Evolutionary conservation across 2,329 filamentous ascomycete genomes (phyloP).

Genomic region (Trichocomaceae sp.): DNA sequence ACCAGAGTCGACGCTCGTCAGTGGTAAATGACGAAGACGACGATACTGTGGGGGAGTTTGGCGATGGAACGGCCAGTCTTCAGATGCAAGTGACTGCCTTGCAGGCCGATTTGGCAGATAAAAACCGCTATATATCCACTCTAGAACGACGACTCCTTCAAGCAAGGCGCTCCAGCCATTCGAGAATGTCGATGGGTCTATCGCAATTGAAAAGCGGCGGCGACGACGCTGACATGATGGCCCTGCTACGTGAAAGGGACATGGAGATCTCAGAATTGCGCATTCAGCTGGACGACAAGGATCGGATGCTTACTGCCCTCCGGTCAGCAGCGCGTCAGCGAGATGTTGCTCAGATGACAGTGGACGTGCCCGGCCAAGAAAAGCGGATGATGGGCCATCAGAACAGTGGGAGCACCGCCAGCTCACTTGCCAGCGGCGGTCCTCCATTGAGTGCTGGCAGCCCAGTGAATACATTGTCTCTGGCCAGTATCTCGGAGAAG

Average conservation of each 20-base stretch:
- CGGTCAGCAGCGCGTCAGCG: slow-evolving; percentile 78
- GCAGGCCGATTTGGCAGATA: slow-evolving; percentile 91
- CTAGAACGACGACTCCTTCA: slow-evolving; percentile 88
- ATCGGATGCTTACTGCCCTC: slow-evolving; percentile 82
- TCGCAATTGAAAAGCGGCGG: slow-evolving; percentile 53
- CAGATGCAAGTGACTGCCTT: slow-evolving; percentile 83
- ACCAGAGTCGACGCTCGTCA: slow-evolving; percentile 20
- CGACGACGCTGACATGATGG: slow-evolving; percentile 69
- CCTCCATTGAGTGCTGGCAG: slow-evolving; percentile 17
- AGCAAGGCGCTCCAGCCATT: slow-evolving; percentile 82
- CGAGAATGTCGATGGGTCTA: slow-evolving; percentile 71
- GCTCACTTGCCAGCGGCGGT: slow-evolving; percentile 20
- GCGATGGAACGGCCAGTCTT: slow-evolving; percentile 75
- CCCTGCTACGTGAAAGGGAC: slow-evolving; percentile 78
- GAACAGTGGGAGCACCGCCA: slow-evolving; percentile 26
- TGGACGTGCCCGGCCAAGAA: slow-evolving; percentile 30
- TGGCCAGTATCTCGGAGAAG: slow-evolving; percentile 26
- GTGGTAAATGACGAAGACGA: slow-evolving; percentile 50
- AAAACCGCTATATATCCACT: slow-evolving; percentile 92
- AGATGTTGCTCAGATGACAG: slow-evolving; percentile 63
- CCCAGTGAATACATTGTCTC: slow-evolving; percentile 27
- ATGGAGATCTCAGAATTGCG: slow-evolving; percentile 87
- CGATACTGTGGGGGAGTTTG: slow-evolving; percentile 71
- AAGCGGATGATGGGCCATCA: slow-evolving; percentile 26
- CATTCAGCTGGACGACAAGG: slow-evolving; percentile 85